These are phyloP conservation scores for Sporothrix humicola DNA, from an alignment of 2,329 filamentous ascomycete genomes.

Conservation along the genomic window DNA sequence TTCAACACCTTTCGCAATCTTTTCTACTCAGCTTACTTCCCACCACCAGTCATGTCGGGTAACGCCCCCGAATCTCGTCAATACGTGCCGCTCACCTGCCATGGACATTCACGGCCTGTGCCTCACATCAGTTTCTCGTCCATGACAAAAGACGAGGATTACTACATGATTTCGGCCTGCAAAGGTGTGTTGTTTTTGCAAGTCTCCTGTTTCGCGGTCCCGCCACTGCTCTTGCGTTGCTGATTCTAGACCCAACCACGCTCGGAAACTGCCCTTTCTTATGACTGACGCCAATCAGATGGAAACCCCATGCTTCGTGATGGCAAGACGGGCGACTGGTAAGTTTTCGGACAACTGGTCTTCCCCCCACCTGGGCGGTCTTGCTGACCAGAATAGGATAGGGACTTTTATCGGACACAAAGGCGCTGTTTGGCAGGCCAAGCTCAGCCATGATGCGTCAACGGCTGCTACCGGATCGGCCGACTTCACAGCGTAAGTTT, in stretches of 20 bases:
- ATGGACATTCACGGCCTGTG: slow-evolving; percentile 90
- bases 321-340: slow-evolving; percentile 94
- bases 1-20: not conserved
- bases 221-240: too few relatives aligned
- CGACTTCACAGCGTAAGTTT: slow-evolving; percentile 85
- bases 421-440: slow-evolving; percentile 95
- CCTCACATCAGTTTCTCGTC: slow-evolving; percentile 90
- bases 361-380: not conserved
- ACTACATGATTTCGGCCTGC: slow-evolving; percentile 92
- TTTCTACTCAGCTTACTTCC: not conserved
- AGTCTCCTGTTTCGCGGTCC: too few relatives aligned
- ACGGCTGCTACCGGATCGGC: slow-evolving; percentile 92
- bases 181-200: slow-evolving; percentile 63
- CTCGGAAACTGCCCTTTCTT: slow-evolving; percentile 33
- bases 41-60: slow-evolving; percentile 42
- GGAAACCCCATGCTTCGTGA: slow-evolving; percentile 98
- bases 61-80: slow-evolving; percentile 49
- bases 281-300: slow-evolving; percentile 59
- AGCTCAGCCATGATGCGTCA: slow-evolving; percentile 84
- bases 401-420: slow-evolving; percentile 98
- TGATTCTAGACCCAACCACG: too few relatives aligned
- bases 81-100: slow-evolving; percentile 89
- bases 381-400: slow-evolving; percentile 75
- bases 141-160: slow-evolving; percentile 79
- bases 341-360: slow-evolving; percentile 41